Evolutionary conservation across 192 early-diverging fungal genomes (phyloP).

Genomic region (Backusella tarrabulga): DNA sequence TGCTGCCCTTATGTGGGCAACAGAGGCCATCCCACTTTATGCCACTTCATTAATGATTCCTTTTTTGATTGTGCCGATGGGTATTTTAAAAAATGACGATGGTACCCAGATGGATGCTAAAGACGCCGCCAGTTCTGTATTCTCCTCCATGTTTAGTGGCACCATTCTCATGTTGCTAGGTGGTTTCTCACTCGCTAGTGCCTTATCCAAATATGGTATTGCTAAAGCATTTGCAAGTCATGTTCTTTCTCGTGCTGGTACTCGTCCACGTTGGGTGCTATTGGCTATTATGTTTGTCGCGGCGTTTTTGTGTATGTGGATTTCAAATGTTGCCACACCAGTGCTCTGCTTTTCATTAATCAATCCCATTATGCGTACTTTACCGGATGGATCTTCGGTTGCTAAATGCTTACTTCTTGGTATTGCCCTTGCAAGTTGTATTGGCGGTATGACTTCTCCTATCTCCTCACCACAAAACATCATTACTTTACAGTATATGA

Average conservation of each 20-base stretch:
- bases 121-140: conserved; percentile 61
- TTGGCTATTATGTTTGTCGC: conserved; percentile 78
- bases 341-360: conserved; percentile 78
- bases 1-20: conserved; percentile 85
- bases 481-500: conserved; percentile 72
- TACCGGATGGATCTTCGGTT: conserved; percentile 58
- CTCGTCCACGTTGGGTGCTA: conserved; percentile 63
- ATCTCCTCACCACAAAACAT: conserved; percentile 82
- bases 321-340: conserved; percentile 78
- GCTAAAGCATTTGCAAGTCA: conserved; percentile 66
- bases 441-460: conserved; percentile 79
- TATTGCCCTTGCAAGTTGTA: conserved; percentile 71
- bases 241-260: conserved; percentile 70
- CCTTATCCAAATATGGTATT: conserved; percentile 73
- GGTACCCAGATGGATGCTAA: conserved; percentile 46
- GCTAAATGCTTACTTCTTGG: conserved; percentile 68
- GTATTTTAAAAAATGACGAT: conserved; percentile 57
- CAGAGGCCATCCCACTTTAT: conserved; percentile 76
- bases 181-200: conserved; percentile 72
- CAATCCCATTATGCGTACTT: conserved; percentile 70
- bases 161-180: conserved; percentile 76
- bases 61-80: conserved; percentile 61
- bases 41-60: conserved; percentile 71
- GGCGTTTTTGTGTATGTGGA: conserved; percentile 79
- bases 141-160: conserved; percentile 74